These are phyloP conservation scores for Stereum hirsutum DNA, from an alignment of 1,284 basidiomycete species.

Conservation along the genomic window DNA sequence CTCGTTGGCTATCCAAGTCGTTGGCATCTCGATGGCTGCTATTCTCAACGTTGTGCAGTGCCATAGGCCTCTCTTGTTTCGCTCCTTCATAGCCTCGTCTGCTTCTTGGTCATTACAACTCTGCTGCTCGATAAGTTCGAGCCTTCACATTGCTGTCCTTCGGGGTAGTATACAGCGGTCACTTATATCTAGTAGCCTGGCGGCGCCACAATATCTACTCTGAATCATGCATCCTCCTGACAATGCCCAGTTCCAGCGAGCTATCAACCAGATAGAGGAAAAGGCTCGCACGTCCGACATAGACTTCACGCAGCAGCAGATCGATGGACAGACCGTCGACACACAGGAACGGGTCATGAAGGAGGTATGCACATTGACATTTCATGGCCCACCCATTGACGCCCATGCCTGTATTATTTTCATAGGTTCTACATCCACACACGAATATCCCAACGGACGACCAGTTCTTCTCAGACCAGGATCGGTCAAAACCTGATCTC, in stretches of 20 bases:
- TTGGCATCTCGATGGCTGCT: no score
- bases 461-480: constrained; percentile 85
- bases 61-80: no score
- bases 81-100: no score
- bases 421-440: constrained; percentile 91
- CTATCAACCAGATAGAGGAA: constrained; percentile 66
- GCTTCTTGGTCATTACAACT: no score
- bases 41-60: no score
- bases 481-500: constrained; percentile 86
- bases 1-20: no score
- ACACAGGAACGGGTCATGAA: constrained; percentile 83
- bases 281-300: constrained; percentile 56
- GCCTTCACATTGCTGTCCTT: no score
- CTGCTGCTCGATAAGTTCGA: no score
- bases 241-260: constrained; percentile 52
- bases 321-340: constrained; percentile 76
- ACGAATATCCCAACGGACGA: constrained; percentile 88
- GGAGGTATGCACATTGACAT: constrained; percentile 41
- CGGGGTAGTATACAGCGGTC: no score
- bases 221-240: no score
- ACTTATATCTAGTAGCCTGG: no score
- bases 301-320: constrained; percentile 84
- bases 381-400: neutral
- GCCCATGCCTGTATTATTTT: neutral
- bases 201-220: no score